Base-by-base conservation (phyloP, 2,329 filamentous ascomycete genomes). In the Davidsoniella eucalypti region DNA sequence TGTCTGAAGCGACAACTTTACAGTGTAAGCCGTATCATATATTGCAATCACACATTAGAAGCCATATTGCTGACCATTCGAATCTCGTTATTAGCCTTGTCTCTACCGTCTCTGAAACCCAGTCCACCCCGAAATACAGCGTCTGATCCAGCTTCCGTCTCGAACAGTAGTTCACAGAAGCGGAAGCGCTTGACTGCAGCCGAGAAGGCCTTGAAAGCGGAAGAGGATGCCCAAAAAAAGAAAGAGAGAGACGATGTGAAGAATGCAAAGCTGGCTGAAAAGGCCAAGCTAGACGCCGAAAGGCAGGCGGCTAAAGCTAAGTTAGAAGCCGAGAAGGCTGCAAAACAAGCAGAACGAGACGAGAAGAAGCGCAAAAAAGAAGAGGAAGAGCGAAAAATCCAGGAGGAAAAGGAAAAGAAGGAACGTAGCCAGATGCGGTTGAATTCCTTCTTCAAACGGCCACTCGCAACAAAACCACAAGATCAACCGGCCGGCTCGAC, bases 281-380 rank as follows among this genome's bases (percentile, higher is more conserved):
- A 50, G 29, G 53, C 51, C 6, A 62, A 59, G 5, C 61, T 59
- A 9, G 59, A 61, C 5, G 60, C 59, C 23, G 64, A 62, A 48
- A 65, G 68, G 52, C 61, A 66, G 10, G 64, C 66, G 12, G 62
- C 65, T 37, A 65, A 64, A 51, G 63, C 64, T 46, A 64, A 63
- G 51, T 66, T 67, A 49, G 67, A 65, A 49, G 66, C 66, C 51
- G 64, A 67, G 46, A 64, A 63, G 54, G 66, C 64, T 0, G 62
- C 65, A 38, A 64, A 61, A 51, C 59, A 60, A 40, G 63, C 67
- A 43, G 68, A 71, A 54, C 64, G 63, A 9, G 65, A 66, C 12
- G 66, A 67, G 53, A 73, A 72, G 59, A 69, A 65, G 56, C 64
- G 64, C 26, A 68, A 72, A 55, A 72, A 70, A 57, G 72, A 75